Evolutionary conservation across 164 flowering plant species (phyloP).

Genomic region (Litsea cubeba): DNA sequence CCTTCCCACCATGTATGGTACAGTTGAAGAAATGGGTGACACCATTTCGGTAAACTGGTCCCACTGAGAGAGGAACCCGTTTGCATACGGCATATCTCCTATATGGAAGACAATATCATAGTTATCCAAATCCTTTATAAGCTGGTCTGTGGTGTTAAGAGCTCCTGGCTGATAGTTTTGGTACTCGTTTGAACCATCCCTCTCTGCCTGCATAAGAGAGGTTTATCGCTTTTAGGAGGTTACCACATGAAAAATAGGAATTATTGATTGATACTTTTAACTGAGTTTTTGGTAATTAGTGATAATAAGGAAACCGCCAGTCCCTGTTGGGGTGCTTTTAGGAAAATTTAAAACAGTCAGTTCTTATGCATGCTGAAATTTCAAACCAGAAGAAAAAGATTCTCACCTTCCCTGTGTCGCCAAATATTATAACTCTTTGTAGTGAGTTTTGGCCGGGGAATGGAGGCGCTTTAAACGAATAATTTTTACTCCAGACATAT

Average conservation of each 20-base stretch:
- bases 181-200: constrained; percentile 89
- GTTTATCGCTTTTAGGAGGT: no score
- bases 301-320: background rate
- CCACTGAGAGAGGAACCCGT: constrained; percentile 90
- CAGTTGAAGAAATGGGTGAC: constrained; percentile 73
- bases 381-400: background rate
- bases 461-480: constrained; percentile 67
- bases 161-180: constrained; percentile 73
- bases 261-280: background rate
- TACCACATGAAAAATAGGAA: background rate
- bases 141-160: constrained; percentile 76
- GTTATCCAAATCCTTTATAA: constrained; percentile 59
- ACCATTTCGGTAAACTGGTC: constrained; percentile 88
- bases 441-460: constrained; percentile 79
- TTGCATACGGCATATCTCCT: constrained; percentile 75
- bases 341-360: background rate
- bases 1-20: constrained; percentile 91
- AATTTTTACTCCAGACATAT: constrained; percentile 59
- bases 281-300: background rate
- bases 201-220: constrained; percentile 61
- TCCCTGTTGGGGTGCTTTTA: background rate
- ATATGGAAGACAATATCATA: constrained; percentile 81
- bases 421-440: constrained; percentile 71
- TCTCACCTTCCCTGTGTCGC: constrained; percentile 86
- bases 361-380: background rate